phyloP scores from a whole-genome alignment of 495 filamentous ascomycete species.

The Clohesyomyces aquaticus region DNA sequence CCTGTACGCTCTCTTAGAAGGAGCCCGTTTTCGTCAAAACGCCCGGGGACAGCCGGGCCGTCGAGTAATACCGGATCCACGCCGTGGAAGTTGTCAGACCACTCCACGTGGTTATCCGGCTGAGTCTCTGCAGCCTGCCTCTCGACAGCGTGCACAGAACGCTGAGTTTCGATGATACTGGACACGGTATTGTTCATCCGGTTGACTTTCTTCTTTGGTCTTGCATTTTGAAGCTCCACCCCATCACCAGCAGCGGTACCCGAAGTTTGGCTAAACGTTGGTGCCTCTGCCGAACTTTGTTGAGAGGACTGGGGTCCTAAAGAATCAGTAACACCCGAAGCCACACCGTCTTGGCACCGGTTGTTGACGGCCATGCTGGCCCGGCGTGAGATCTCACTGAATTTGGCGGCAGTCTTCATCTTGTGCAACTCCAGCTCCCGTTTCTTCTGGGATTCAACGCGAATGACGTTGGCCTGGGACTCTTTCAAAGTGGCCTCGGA shows the following conservation, averaged over 20 bases:
- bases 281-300: neutral
- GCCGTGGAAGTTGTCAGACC: neutral
- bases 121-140: neutral
- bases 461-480: conserved; percentile 4
- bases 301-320: neutral
- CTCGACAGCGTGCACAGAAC: neutral
- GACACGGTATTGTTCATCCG: conserved; percentile 22
- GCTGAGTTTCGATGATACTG: neutral
- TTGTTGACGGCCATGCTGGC: neutral
- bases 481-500: conserved; percentile 5
- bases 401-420: neutral
- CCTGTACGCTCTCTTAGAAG: neutral
- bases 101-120: neutral
- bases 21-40: conserved; percentile 28
- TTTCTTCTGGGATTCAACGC: neutral
- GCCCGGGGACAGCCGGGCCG: conserved; percentile 13
- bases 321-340: neutral
- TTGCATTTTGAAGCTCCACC: conserved; percentile 2
- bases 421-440: neutral
- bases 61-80: neutral
- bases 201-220: conserved; percentile 40
- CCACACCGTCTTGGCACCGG: neutral
- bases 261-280: neutral
- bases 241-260: neutral
- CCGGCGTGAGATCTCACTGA: neutral